Percentiles rank a stretch among this genome's conserved stretches.
Conservation (phyloP, 1,284 basidiomycete genomes). For the Pseudozyma thailandica region DNA sequence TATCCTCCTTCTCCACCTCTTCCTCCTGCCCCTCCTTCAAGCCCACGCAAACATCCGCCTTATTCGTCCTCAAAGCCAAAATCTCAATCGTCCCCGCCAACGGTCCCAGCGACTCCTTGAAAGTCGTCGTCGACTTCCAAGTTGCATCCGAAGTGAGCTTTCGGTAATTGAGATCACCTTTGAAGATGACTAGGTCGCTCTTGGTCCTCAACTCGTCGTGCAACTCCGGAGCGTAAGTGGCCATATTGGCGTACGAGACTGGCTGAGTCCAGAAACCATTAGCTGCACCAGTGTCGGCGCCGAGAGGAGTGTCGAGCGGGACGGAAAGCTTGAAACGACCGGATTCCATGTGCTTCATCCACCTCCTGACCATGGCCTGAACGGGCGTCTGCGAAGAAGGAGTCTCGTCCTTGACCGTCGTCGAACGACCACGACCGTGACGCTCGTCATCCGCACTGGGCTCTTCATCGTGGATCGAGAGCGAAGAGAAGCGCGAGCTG, state of each 20-base stretch:
- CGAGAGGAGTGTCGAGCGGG: conserved; percentile 76
- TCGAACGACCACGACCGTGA: conserved; percentile 44
- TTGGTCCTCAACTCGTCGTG: conserved; percentile 73
- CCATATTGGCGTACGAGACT: conserved; percentile 55
- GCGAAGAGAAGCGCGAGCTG: conserved; percentile 50
- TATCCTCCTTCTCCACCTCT: conserved; percentile 49
- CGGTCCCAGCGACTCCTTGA: conserved; percentile 80
- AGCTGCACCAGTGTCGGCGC: conserved; percentile 64
- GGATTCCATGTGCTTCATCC: conserved; percentile 77
- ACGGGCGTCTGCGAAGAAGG: conserved; percentile 69
- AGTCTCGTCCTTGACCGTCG: conserved; percentile 45
- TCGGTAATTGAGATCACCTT: conserved; percentile 79
- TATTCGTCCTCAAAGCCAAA: conserved; percentile 88
- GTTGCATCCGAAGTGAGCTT: conserved; percentile 88
- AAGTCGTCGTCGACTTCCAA: conserved; percentile 86
- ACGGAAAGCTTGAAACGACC: conserved; percentile 82
- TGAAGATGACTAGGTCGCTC: conserved; percentile 87
- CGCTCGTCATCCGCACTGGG: conserved; percentile 19
- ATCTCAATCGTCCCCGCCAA: conserved; percentile 79
- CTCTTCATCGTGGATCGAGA: conserved; percentile 50
- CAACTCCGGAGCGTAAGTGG: conserved; percentile 72
- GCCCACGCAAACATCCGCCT: conserved; percentile 77
- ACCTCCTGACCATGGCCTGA: conserved; percentile 76
- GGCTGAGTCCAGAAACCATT: conserved; percentile 63
- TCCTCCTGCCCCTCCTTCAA: conserved; percentile 53